phyloP scores from a whole-genome alignment of 2,329 filamentous ascomycete genomes.

The Monosporascus sp. region DNA sequence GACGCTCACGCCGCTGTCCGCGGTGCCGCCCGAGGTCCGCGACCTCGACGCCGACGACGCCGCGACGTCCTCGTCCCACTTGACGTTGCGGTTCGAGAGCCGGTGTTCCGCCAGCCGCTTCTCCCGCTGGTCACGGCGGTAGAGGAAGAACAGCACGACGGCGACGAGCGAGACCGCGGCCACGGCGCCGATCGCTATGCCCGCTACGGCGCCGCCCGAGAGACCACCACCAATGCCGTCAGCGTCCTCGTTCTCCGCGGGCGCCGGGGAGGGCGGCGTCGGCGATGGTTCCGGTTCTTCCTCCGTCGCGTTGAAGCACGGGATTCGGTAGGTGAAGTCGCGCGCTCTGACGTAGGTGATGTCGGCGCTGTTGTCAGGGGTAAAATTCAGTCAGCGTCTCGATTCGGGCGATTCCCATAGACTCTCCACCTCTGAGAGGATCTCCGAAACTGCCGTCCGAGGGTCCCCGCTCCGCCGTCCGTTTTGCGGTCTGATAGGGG shows the following conservation, averaged over 20 bases:
- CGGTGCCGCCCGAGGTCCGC: not conserved
- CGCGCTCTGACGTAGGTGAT: conserved; percentile 35
- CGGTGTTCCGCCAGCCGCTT: conserved; percentile 1
- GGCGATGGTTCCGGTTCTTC: not conserved
- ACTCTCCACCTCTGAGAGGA: no score
- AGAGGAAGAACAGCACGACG: conserved; percentile 2
- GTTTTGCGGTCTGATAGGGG: no score
- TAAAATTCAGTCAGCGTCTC: no score
- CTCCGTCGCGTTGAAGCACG: conserved; percentile 41
- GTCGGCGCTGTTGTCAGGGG: conserved; percentile 28
- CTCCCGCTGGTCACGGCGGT: conserved; percentile 3
- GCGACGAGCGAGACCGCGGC: not conserved
- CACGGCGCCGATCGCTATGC: conserved; percentile 1
- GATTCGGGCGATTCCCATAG: no score
- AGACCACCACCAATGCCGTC: not conserved
- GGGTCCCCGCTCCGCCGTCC: no score
- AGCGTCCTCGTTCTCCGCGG: not conserved
- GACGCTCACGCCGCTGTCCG: not conserved
- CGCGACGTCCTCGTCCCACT: conserved; percentile 1
- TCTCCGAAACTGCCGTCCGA: no score
- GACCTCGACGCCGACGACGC: not conserved
- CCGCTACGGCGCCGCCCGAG: conserved; percentile 1
- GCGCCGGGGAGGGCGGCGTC: not conserved
- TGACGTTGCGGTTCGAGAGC: conserved; percentile 1
- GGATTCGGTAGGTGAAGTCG: conserved; percentile 28